phyloP scores from a whole-genome alignment of 2,329 filamentous ascomycete species.

The Xylariaceae sp. region DNA sequence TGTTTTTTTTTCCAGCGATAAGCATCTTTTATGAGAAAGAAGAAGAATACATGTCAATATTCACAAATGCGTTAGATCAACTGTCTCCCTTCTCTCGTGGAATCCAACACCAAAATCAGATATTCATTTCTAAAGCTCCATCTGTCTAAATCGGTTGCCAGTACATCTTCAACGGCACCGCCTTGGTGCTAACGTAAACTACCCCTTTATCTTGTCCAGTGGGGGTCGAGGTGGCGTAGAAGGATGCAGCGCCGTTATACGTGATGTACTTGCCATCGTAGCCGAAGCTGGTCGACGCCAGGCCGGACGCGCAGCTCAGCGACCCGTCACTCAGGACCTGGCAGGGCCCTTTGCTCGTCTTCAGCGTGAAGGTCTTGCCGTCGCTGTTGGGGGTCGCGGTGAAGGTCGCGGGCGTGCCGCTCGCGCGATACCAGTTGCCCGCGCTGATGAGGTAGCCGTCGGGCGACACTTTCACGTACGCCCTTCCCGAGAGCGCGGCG shows the following conservation, averaged over 20 bases:
- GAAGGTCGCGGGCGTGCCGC: constrained; percentile 14
- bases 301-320: constrained; percentile 12
- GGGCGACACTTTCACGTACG: constrained; percentile 49
- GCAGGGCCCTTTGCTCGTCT: constrained; percentile 16
- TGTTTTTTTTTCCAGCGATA: neutral
- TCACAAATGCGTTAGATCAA: too few relatives aligned
- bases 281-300: constrained; percentile 9
- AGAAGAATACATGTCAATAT: too few relatives aligned
- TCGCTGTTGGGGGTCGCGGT: constrained; percentile 9
- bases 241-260: constrained; percentile 10
- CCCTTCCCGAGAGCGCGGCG: constrained; percentile 43
- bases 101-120: too few relatives aligned
- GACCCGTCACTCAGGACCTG: constrained; percentile 10
- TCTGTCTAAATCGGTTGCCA: constrained; percentile 14
- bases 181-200: constrained; percentile 8
- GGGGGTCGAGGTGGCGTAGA: constrained; percentile 12
- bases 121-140: too few relatives aligned
- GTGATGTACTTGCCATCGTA: constrained; percentile 14
- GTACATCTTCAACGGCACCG: constrained; percentile 13
- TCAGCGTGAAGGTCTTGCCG: constrained; percentile 11
- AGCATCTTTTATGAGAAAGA: neutral
- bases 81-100: too few relatives aligned
- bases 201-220: constrained; percentile 12
- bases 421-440: constrained; percentile 15
- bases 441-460: constrained; percentile 13